Evolutionary conservation across 108 stramenopile species (phyloP).

Genomic region (Schizochytrium sp.): DNA sequence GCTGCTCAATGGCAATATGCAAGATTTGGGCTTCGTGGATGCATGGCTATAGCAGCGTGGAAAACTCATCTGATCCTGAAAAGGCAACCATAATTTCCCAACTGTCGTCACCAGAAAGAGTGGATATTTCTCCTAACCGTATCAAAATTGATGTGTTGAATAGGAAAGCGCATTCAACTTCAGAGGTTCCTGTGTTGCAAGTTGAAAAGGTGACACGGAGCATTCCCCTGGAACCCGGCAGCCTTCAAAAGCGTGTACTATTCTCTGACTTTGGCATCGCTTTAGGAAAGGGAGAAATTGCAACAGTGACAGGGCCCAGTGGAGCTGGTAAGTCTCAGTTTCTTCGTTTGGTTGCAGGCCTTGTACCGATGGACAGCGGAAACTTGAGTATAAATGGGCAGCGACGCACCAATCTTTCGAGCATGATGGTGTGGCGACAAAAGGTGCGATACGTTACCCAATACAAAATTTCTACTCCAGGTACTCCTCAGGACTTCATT

Average conservation of each 20-base stretch:
- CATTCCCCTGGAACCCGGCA: background rate
- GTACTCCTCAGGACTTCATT: constrained; percentile 75
- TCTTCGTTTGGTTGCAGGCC: constrained; percentile 79
- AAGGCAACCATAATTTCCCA: background rate
- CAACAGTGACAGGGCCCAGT: constrained; percentile 69
- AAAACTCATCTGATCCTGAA: background rate
- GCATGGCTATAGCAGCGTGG: background rate
- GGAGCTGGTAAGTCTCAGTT: constrained; percentile 84
- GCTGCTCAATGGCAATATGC: background rate
- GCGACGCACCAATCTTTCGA: constrained; percentile 61
- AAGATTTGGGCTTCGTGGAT: background rate
- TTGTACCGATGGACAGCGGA: constrained; percentile 71
- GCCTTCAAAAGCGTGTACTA: background rate
- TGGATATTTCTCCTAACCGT: constrained; percentile 1
- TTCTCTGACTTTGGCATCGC: constrained; percentile 36
- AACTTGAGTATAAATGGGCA: background rate
- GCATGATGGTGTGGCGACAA: constrained; percentile 71
- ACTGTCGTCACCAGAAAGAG: background rate
- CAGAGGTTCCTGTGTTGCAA: background rate
- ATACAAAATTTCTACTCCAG: constrained; percentile 71
- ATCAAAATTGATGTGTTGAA: background rate
- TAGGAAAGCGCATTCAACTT: background rate
- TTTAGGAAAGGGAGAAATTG: constrained; percentile 48
- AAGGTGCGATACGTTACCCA: constrained; percentile 83
- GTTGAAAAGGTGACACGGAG: background rate